Evolutionary conservation across 2,329 filamentous ascomycete species (phyloP), one percentile per base, ranked within the genome.

Genomic region (Thermothelomyces thermophilus): DNA sequence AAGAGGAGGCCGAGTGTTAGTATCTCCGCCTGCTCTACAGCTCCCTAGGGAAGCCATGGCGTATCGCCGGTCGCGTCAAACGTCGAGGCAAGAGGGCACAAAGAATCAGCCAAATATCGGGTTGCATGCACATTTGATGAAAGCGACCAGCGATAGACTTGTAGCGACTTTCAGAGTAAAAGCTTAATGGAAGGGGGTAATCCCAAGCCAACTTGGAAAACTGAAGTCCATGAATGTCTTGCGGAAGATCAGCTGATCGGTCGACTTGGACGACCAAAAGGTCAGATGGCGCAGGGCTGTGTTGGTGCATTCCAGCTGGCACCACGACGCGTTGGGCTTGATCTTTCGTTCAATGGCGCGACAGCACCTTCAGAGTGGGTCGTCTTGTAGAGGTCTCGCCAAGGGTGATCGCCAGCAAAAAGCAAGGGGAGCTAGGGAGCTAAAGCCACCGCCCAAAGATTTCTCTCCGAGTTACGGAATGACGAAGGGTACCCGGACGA

Each of bases 341-440:
- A 26, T 26, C 9, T 9, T 26, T 26, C 5, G 9, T 9, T 9
- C 24, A 17, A 28, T 33, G 30, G 30, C 16, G 9, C 35, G 24
- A 26, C 24, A n/a, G n/a, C 24, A 26, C 24, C 9, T 5, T 26
- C 9, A 26, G 5, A 26, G 24, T 26, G 24, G 24, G 24, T 26
- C 24, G 24, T 5, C 24, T 9, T 26, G 22, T 22, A 28, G 4
- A 7, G n/a, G 31, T 3, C 14, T 26, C 7, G 17, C 14, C 22
- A 42, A n/a, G 17, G 26, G 19, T 34, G 44, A 30, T 22, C 36
- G 22, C 10, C 39, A n/a, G 39, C 43, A 52, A 52, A 52, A 52
- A 52, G 48, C n/a, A n/a, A n/a, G 35, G 53, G 55, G 53, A 54
- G 51, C 48, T 47, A n/a, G n/a, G n/a, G n/a, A n/a, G n/a, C n/a